Percentiles rank a stretch among this genome's conserved stretches.
These are phyloP conservation scores for bread wheat (Triticum aestivum) DNA, from an alignment of 176 grass and related monocot genomes.

Conservation along the genomic window IWGSC_CS_RefSeq_v2.1 NC_057807.1:221137876-221138375, in stretches of 20 bases:
- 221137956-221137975: constrained; percentile 24
- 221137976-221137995: constrained; percentile 40
- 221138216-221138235: constrained; percentile 32
- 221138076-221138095: constrained; percentile 15
- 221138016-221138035: constrained; percentile 28
- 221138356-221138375: background rate
- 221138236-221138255: constrained; percentile 36
- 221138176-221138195: background rate
- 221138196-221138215: background rate
- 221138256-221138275: constrained; percentile 25
- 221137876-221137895: background rate
- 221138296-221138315: background rate
- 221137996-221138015: constrained; percentile 41
- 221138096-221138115: background rate
- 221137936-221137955: background rate
- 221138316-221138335: constrained; percentile 36
- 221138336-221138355: background rate
- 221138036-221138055: constrained; percentile 58
- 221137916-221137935: background rate
- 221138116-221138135: constrained; percentile 4
- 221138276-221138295: constrained; percentile 2
- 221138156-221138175: constrained; percentile 6
- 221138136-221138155: background rate
- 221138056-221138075: constrained; percentile 28
- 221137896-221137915: background rate